Percentiles rank a stretch among this genome's conserved stretches.
These are phyloP conservation scores for Castanopsis chinensis DNA, from an alignment of 306 rosid species.

Conservation along the genomic window DNA sequence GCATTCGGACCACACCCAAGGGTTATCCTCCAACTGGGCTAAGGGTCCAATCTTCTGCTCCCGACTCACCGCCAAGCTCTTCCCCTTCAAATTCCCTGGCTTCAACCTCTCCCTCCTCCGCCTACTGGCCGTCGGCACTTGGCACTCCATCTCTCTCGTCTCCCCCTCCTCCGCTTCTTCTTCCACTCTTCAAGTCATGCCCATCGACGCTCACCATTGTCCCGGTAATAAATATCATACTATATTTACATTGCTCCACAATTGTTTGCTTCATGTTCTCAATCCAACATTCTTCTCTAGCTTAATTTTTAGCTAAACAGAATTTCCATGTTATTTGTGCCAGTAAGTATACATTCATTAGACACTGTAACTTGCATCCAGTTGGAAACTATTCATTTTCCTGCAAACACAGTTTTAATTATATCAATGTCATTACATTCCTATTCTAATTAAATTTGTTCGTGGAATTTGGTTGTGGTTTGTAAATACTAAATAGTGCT, in stretches of 20 bases:
- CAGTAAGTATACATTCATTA: too few species aligned
- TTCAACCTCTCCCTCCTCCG: conserved; percentile 65
- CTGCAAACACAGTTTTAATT: neutral
- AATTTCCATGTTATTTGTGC: too few species aligned
- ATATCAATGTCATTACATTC: neutral
- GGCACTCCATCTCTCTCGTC: conserved; percentile 46
- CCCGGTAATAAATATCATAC: conserved; percentile 34
- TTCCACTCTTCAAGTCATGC: conserved; percentile 38
- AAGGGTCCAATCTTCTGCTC: conserved; percentile 64
- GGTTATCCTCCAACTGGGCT: conserved; percentile 62
- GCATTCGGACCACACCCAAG: conserved; percentile 70
- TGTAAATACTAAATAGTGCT: neutral
- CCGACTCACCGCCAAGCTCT: conserved; percentile 59
- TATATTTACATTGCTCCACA: neutral
- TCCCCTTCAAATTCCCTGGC: conserved; percentile 54
- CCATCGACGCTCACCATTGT: conserved; percentile 69
- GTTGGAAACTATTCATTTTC: too few species aligned
- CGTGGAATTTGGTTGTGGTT: neutral
- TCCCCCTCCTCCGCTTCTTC: conserved; percentile 32
- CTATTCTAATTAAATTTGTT: neutral
- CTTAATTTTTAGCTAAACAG: too few species aligned
- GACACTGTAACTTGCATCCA: too few species aligned
- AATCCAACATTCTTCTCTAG: neutral
- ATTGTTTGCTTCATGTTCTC: conserved; percentile 25
- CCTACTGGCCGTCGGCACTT: conserved; percentile 37